These are phyloP conservation scores for Penicillium paradoxum DNA, from an alignment of 495 filamentous ascomycete genomes.

Conservation along the genomic window DNA sequence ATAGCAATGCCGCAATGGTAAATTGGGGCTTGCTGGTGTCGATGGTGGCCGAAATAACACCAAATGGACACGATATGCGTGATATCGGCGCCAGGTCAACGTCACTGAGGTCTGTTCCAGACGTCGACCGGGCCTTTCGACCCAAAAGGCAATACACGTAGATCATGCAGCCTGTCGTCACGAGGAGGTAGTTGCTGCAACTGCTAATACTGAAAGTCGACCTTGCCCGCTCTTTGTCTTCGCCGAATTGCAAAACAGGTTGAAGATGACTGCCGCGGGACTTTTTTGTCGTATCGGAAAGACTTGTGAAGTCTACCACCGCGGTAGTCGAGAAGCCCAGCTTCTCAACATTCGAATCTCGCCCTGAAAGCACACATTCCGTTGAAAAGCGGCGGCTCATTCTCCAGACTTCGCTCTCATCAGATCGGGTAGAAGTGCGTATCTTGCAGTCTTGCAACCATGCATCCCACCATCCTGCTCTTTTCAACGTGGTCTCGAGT, in stretches of 20 bases:
- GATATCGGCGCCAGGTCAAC: conserved; percentile 42
- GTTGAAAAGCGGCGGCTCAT: conserved; percentile 57
- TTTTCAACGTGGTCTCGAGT: conserved; percentile 49
- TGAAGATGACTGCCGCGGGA: background rate
- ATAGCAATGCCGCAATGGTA: conserved; percentile 57
- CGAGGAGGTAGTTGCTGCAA: conserved; percentile 57
- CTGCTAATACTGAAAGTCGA: conserved; percentile 51
- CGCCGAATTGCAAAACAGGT: background rate
- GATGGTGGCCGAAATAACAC: conserved; percentile 59
- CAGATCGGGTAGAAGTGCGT: conserved; percentile 12
- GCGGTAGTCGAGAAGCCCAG: conserved; percentile 40
- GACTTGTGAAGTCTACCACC: conserved; percentile 31
- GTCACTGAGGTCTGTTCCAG: conserved; percentile 13
- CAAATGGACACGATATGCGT: conserved; percentile 54
- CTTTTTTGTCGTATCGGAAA: conserved; percentile 17
- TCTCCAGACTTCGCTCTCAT: conserved; percentile 45
- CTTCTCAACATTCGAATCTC: conserved; percentile 41
- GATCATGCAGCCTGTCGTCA: conserved; percentile 53
- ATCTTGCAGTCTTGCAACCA: conserved; percentile 35
- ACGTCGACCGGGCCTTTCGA: conserved; percentile 13
- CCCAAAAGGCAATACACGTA: conserved; percentile 54
- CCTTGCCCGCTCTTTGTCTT: background rate
- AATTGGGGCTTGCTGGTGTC: conserved; percentile 55
- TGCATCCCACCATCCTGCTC: conserved; percentile 56
- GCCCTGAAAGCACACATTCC: conserved; percentile 54